Evolutionary conservation across 306 rosid species (phyloP).

Genomic region (Neltuma alba): DNA sequence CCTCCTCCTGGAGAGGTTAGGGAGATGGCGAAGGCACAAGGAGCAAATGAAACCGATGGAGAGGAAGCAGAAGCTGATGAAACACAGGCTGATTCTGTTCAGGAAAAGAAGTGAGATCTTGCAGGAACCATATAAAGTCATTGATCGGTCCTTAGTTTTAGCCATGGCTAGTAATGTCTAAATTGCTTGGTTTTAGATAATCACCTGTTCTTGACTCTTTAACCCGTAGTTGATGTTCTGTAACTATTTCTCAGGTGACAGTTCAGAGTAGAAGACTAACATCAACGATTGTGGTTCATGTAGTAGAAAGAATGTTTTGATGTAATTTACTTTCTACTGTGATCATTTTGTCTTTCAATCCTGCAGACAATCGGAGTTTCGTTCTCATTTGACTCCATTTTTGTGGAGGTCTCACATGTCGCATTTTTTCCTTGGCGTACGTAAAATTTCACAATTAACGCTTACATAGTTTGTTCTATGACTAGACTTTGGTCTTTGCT

Average conservation of each 20-base stretch:
- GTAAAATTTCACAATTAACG: neutral
- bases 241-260: neutral
- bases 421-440: neutral
- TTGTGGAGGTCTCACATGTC: neutral
- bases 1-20: conserved; percentile 98
- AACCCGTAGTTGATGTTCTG: neutral
- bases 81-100: conserved; percentile 31
- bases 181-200: conserved; percentile 23
- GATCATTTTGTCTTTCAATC: neutral
- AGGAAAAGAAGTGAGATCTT: conserved; percentile 30
- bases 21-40: conserved; percentile 63
- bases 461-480: neutral
- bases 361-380: too few relatives aligned
- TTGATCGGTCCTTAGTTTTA: neutral
- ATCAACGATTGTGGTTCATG: neutral
- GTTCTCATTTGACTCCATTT: neutral
- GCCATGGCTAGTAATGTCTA: neutral
- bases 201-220: conserved; percentile 20
- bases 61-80: conserved; percentile 44
- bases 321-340: neutral
- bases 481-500: too few relatives aligned
- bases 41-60: conserved; percentile 36
- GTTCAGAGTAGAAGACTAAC: neutral
- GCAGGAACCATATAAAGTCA: conserved; percentile 4
- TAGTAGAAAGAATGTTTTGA: neutral